phyloP scores from a whole-genome alignment of 495 filamentous ascomycete species.

The Trichoderma erinaceum region DNA sequence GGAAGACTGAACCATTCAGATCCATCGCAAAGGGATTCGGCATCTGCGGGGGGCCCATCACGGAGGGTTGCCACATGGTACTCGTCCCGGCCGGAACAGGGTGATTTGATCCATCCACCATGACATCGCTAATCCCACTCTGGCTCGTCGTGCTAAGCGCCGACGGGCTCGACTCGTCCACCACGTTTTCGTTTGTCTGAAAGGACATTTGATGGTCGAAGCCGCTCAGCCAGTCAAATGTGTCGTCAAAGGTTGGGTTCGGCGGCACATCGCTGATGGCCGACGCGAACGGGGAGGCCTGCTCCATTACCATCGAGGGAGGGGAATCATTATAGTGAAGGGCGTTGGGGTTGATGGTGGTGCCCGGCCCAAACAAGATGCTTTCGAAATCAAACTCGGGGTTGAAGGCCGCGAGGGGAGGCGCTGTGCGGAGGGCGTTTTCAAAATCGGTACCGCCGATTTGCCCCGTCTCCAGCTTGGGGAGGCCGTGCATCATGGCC shows the following conservation, averaged over 20 bases:
- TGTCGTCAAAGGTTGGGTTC: constrained; percentile 64
- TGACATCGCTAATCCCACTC: constrained; percentile 84
- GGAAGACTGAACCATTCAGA: constrained; percentile 47
- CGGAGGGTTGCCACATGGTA: constrained; percentile 60
- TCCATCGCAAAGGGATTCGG: constrained; percentile 59
- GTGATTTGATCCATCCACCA: constrained; percentile 76
- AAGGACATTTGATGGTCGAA: constrained; percentile 74
- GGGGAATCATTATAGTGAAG: constrained; percentile 87
- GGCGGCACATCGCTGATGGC: constrained; percentile 53
- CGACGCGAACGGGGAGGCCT: constrained; percentile 66
- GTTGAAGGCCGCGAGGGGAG: constrained; percentile 62
- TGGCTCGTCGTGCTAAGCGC: constrained; percentile 90
- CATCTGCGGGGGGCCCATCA: constrained; percentile 55
- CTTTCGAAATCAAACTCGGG: constrained; percentile 70
- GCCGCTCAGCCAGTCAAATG: constrained; percentile 80
- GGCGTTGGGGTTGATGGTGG: constrained; percentile 92
- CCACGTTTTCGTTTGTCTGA: constrained; percentile 63
- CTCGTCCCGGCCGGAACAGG: constrained; percentile 40
- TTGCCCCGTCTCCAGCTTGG: constrained; percentile 77
- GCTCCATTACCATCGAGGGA: constrained; percentile 62
- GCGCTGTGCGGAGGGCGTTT: constrained; percentile 71
- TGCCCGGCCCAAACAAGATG: constrained; percentile 58
- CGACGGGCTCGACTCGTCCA: constrained; percentile 91
- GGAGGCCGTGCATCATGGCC: constrained; percentile 58
- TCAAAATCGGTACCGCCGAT: constrained; percentile 50